Evolutionary conservation across 2,329 filamentous ascomycete species (phyloP).

Genomic region (Sporothrix mexicana): DNA sequence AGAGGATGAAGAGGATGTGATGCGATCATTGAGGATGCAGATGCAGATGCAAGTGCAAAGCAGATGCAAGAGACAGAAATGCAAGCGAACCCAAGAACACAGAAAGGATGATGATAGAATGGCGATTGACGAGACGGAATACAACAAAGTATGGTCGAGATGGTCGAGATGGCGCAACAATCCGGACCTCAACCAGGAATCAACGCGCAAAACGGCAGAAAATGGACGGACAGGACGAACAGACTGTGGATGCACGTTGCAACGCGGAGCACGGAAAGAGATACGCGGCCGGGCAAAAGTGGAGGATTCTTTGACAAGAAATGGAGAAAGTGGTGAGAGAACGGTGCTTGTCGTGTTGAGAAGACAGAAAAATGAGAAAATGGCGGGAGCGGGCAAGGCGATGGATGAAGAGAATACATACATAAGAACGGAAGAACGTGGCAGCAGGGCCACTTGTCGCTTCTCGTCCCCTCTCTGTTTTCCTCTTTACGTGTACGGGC

Average conservation of each 20-base stretch:
- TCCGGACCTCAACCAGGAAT: background rate
- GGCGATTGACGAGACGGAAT: no score
- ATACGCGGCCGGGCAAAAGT: constrained; percentile 10
- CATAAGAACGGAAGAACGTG: background rate
- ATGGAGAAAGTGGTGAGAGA: constrained; percentile 3
- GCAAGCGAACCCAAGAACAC: background rate
- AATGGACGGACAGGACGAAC: constrained; percentile 3
- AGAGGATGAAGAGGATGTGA: background rate
- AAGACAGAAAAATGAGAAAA: constrained; percentile 2
- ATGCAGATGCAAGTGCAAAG: background rate
- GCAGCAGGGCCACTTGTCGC: background rate
- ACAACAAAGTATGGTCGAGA: background rate
- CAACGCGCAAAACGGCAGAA: background rate
- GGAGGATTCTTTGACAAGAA: background rate
- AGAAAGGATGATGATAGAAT: background rate
- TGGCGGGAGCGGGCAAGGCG: background rate
- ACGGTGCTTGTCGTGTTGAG: background rate
- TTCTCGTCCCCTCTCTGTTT: background rate
- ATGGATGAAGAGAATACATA: background rate
- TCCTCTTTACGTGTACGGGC: background rate
- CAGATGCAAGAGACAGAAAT: background rate
- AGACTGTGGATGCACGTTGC: constrained; percentile 6
- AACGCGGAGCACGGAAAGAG: constrained; percentile 13
- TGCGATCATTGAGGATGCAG: background rate
- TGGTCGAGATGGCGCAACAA: background rate